phyloP scores from a whole-genome alignment of 106 monocot species.

The Platanthera zijinensis region DNA sequence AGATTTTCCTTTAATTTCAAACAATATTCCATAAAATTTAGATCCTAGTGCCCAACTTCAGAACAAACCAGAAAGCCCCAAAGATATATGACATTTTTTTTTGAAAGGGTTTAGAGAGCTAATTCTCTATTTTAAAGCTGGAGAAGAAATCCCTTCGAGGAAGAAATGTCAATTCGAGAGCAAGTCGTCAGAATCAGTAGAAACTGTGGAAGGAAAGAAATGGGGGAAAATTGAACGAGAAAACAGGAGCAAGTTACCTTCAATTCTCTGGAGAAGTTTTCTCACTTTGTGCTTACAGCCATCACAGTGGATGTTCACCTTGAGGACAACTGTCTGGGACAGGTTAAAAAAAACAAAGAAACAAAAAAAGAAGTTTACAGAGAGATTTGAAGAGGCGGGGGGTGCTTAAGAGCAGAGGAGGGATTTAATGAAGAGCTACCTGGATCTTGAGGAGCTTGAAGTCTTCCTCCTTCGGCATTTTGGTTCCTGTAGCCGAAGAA shows the following conservation, averaged over 20 bases:
- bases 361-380: not conserved
- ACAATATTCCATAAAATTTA: not conserved
- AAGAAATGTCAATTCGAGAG: not conserved
- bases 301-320: conserved; percentile 59
- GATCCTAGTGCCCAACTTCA: not conserved
- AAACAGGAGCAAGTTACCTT: conserved; percentile 16
- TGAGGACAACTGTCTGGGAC: conserved; percentile 41
- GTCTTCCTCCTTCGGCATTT: conserved; percentile 55
- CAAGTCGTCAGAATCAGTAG: not conserved
- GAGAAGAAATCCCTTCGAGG: not conserved
- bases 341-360: conserved; percentile 8
- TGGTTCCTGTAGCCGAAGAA: not conserved
- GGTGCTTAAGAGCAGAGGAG: not conserved
- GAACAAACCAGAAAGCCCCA: not conserved
- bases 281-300: conserved; percentile 47
- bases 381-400: not conserved
- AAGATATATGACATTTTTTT: not conserved
- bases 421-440: conserved; percentile 14
- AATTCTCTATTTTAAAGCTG: not conserved
- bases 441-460: conserved; percentile 70
- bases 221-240: not conserved
- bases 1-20: not conserved
- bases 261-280: conserved; percentile 53
- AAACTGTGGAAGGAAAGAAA: not conserved
- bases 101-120: not conserved